phyloP scores from a whole-genome alignment of 139 green algal genomes.

The Chlorella sp. region DNA sequence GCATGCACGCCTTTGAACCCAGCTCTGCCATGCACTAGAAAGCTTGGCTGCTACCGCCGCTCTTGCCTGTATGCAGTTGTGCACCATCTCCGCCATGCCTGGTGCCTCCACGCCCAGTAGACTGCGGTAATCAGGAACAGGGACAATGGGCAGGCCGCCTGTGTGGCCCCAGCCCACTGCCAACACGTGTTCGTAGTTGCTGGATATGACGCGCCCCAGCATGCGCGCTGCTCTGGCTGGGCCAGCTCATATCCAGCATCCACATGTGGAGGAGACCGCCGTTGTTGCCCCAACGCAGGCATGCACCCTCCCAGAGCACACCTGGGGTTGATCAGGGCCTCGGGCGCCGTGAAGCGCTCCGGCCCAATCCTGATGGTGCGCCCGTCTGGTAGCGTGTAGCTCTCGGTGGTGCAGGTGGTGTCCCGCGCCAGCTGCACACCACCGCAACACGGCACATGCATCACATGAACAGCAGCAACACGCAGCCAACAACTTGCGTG shows the following conservation, averaged over 20 bases:
- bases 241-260: too few species aligned
- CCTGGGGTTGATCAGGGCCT: slow-evolving; percentile 65
- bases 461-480: too few species aligned
- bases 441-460: too few species aligned
- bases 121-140: not conserved
- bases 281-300: too few species aligned
- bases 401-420: slow-evolving; percentile 72
- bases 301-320: not conserved
- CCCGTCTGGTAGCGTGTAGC: slow-evolving; percentile 84
- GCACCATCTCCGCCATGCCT: slow-evolving; percentile 73
- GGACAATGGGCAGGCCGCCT: not conserved
- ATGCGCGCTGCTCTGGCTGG: too few species aligned
- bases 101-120: slow-evolving; percentile 73
- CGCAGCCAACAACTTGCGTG: too few species aligned
- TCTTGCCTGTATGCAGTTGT: slow-evolving; percentile 70
- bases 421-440: slow-evolving; percentile 70
- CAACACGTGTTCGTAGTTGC: too few species aligned
- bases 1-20: not conserved
- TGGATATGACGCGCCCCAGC: too few species aligned
- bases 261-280: too few species aligned
- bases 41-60: too few species aligned
- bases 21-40: too few species aligned
- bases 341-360: slow-evolving; percentile 82
- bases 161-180: too few species aligned
- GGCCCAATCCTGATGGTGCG: slow-evolving; percentile 69